Evolutionary conservation across 2,329 filamentous ascomycete genomes (phyloP).

Genomic region (Magnaporthiopsis incrustans): DNA sequence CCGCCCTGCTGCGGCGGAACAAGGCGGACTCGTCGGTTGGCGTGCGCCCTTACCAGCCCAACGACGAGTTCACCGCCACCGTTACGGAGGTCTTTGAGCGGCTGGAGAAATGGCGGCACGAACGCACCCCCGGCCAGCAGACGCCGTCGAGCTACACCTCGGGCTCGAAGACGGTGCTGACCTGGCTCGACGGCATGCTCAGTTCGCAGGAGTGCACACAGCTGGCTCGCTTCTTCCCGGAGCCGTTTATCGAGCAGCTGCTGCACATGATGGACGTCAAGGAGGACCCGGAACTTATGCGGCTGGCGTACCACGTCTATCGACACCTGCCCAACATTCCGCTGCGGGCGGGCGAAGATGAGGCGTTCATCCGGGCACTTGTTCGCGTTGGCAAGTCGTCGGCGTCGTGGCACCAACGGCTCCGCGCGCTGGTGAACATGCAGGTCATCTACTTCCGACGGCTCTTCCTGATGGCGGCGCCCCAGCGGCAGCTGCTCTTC

Average conservation of each 20-base stretch:
- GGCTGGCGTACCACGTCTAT: constrained; percentile 92
- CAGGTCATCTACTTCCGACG: constrained; percentile 98
- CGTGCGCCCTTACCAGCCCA: constrained; percentile 72
- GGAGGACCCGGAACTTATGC: constrained; percentile 92
- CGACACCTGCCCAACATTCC: constrained; percentile 93
- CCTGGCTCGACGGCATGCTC: constrained; percentile 89
- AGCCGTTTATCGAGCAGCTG: constrained; percentile 82
- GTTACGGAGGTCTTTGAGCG: constrained; percentile 69
- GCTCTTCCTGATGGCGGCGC: constrained; percentile 72
- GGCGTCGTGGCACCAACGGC: constrained; percentile 87
- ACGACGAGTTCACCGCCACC: constrained; percentile 62
- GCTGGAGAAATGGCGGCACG: constrained; percentile 79
- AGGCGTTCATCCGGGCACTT: constrained; percentile 73
- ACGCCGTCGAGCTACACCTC: constrained; percentile 92
- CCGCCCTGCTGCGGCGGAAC: constrained; percentile 67
- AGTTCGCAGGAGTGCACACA: constrained; percentile 90
- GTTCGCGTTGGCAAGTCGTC: constrained; percentile 82
- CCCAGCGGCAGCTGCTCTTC: constrained; percentile 74
- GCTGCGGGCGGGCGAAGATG: constrained; percentile 67
- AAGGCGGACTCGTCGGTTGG: constrained; percentile 75
- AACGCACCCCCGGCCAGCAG: constrained; percentile 80
- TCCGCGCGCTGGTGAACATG: constrained; percentile 94
- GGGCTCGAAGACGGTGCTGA: constrained; percentile 88
- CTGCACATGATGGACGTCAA: constrained; percentile 99
- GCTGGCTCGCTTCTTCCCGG: constrained; percentile 83